A percentile compares a stretch with the other conserved stretches of the same genome.
Evolutionary conservation across 768 basidiomycete genomes (phyloP).

Genomic region (Suillus spraguei): DNA sequence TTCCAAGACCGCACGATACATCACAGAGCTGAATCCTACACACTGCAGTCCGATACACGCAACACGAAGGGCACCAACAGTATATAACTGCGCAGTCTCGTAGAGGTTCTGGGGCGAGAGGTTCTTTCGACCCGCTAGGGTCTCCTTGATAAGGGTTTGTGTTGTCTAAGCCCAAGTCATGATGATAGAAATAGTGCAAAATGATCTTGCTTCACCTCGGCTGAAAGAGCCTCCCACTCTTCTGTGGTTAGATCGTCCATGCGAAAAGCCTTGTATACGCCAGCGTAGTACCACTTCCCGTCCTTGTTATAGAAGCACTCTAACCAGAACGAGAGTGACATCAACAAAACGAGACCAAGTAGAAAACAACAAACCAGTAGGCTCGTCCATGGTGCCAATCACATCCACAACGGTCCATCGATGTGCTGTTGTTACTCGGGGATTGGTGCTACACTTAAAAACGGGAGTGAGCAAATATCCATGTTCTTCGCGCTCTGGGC

Average conservation of each 20-base stretch:
- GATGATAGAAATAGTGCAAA: not conserved
- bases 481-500: constrained; percentile 80
- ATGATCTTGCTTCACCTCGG: constrained; percentile 49
- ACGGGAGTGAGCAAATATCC: constrained; percentile 74
- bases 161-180: constrained; percentile 48
- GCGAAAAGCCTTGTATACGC: constrained; percentile 68
- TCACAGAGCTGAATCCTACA: constrained; percentile 68
- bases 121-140: constrained; percentile 69
- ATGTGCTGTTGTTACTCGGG: constrained; percentile 74
- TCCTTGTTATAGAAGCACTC: constrained; percentile 85
- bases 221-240: constrained; percentile 70
- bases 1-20: constrained; percentile 68
- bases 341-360: not conserved
- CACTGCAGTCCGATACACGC: constrained; percentile 78
- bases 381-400: constrained; percentile 55
- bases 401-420: constrained; percentile 72
- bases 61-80: constrained; percentile 69
- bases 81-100: constrained; percentile 73
- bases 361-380: constrained; percentile 51
- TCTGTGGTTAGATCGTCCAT: constrained; percentile 65
- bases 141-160: constrained; percentile 71
- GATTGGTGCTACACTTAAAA: constrained; percentile 81
- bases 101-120: constrained; percentile 78
- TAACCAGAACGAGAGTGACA: constrained; percentile 28
- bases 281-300: constrained; percentile 83